Base-by-base conservation (phyloP, 2,329 filamentous ascomycete species). In the Xylariaceae sp. region DNA sequence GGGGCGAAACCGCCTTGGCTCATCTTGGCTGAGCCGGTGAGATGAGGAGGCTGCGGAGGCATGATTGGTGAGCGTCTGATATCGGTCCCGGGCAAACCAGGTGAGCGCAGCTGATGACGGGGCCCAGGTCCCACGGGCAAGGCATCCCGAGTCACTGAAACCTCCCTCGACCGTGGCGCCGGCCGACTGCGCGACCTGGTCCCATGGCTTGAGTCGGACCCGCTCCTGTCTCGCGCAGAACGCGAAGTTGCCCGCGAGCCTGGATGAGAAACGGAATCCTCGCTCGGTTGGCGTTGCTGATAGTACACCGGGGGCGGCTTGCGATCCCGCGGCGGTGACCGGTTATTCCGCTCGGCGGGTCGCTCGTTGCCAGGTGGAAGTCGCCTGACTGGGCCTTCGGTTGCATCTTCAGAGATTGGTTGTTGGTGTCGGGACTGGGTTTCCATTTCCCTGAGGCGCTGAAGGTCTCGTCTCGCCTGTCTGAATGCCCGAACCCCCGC, bases 401-500 rank as follows among this genome's bases (percentile, higher is more conserved):
- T n/a, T n/a, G n/a, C n/a, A n/a, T n/a, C n/a, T n/a, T n/a, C n/a
- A n/a, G n/a, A n/a, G n/a, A n/a, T 31, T 29, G 45, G 52, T 11
- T 46, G 48, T 18, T 63, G 57, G 37, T 67, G 61, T 13, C 64
- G 63, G 12, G 64, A 59, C 30, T 67, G 56, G 3, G 58, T 52
- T 39, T 77, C 72, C 2, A 66, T 40, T 43, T 77, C 73, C 51
- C 68, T 75, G 45, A 71, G 64, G 38, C 59, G 68, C 43, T 76
- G 72, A 12, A 77, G 56, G 35, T 77, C 72, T 10, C 71, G 65
- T 9, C 70, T 64, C 1, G 72, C 74, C 46, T 77, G 72, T 18
- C 71, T 61, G 46, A 77, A 78, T 2, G 72, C 69, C 33, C 64
- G 68, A 14, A 77, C 57, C 0, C 73, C 74, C 2, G 68, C 65